A percentile compares a stretch with the other conserved stretches of the same genome.
phyloP scores from a whole-genome alignment of 2,329 filamentous ascomycete species.

The Zopfia rhizophila region DNA sequence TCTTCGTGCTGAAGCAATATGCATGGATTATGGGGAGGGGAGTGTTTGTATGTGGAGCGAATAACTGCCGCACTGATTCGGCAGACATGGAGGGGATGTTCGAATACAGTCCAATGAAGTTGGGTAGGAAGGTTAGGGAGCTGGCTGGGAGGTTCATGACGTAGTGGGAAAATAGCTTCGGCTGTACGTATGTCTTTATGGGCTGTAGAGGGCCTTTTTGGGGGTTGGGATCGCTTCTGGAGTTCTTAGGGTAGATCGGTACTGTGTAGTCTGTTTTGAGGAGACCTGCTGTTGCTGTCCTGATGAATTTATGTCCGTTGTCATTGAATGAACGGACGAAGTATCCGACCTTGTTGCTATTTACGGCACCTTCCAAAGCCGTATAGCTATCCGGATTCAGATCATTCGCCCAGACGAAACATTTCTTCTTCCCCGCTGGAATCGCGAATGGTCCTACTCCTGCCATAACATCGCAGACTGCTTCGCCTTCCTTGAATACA shows the following conservation, averaged over 20 bases:
- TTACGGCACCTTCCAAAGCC: slow-evolving; percentile 75
- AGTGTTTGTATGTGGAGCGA: slow-evolving; percentile 57
- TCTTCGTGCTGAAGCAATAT: slow-evolving; percentile 93
- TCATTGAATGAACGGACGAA: slow-evolving; percentile 84
- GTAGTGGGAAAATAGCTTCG: slow-evolving; percentile 86
- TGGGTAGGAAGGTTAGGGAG: slow-evolving; percentile 83
- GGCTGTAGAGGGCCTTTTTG: slow-evolving; percentile 39
- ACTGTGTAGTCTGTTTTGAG: slow-evolving; percentile 61
- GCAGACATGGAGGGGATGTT: slow-evolving; percentile 54
- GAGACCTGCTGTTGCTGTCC: slow-evolving; percentile 69
- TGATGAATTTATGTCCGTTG: slow-evolving; percentile 86
- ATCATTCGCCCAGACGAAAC: slow-evolving; percentile 97
- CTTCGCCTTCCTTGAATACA: slow-evolving; percentile 83
- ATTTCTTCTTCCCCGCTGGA: slow-evolving; percentile 86
- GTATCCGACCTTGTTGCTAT: slow-evolving; percentile 77
- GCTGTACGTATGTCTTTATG: slow-evolving; percentile 62
- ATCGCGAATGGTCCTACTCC: slow-evolving; percentile 96
- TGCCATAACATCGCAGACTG: slow-evolving; percentile 96
- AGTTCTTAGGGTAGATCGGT: slow-evolving; percentile 50
- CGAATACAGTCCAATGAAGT: slow-evolving; percentile 83
- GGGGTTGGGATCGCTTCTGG: slow-evolving; percentile 33
- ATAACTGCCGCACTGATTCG: slow-evolving; percentile 40
- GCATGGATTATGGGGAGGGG: slow-evolving; percentile 86
- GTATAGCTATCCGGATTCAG: slow-evolving; percentile 90
- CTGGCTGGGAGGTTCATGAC: slow-evolving; percentile 97